A percentile compares a stretch with the other conserved stretches of the same genome.
phyloP scores from a whole-genome alignment of 352 stramenopile genomes.

The Paralagenidium karlingii region DNA sequence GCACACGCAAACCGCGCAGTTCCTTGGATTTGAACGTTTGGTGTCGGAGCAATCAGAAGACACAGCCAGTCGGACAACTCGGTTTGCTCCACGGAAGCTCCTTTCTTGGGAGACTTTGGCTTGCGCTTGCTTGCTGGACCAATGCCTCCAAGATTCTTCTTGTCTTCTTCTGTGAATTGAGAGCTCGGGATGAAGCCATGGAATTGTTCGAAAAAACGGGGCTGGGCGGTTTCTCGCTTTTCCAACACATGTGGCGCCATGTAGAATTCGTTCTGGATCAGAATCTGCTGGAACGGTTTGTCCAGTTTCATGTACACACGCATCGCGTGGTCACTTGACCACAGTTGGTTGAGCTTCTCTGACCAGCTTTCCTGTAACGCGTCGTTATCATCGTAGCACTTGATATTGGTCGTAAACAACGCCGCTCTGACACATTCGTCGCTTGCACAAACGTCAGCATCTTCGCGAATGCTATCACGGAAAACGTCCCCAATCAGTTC shows the following conservation, averaged over 20 bases:
- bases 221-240: slow-evolving; percentile 15
- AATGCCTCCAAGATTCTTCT: slow-evolving; percentile 14
- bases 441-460: slow-evolving; percentile 21
- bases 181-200: slow-evolving; percentile 32
- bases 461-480: slow-evolving; percentile 16
- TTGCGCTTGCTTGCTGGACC: too few relatives aligned
- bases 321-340: slow-evolving; percentile 24
- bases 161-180: slow-evolving; percentile 16
- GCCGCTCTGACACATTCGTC: slow-evolving; percentile 27
- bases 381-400: slow-evolving; percentile 6
- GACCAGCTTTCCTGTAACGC: slow-evolving; percentile 3
- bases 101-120: too few relatives aligned
- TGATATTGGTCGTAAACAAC: slow-evolving; percentile 13
- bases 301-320: slow-evolving; percentile 40
- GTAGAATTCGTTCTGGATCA: too few relatives aligned
- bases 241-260: slow-evolving; percentile 6
- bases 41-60: too few relatives aligned
- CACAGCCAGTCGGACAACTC: too few relatives aligned
- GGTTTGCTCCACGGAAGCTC: too few relatives aligned
- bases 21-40: too few relatives aligned
- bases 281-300: too few relatives aligned
- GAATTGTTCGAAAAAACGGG: slow-evolving; percentile 43
- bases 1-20: too few relatives aligned
- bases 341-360: slow-evolving; percentile 17
- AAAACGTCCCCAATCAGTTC: slow-evolving; percentile 15